These are phyloP conservation scores for Oryza longistaminata DNA, from an alignment of 176 grass and related monocot species.

Conservation along the genomic window DNA sequence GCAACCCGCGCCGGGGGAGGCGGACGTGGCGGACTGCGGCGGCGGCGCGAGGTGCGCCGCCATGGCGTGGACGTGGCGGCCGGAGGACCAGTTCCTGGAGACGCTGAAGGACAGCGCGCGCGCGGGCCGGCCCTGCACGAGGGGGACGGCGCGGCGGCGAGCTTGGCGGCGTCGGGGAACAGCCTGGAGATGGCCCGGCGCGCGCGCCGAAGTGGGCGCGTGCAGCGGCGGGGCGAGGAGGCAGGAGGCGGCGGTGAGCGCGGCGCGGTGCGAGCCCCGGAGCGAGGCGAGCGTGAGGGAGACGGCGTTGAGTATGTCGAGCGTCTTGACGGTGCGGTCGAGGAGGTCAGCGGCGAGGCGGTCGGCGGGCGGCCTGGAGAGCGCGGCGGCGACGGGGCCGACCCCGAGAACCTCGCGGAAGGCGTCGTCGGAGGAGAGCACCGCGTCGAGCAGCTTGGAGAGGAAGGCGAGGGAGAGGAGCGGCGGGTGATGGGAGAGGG, in stretches of 20 bases:
- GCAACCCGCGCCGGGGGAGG: conserved; percentile 23
- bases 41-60: conserved; percentile 65
- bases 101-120: conserved; percentile 63
- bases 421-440: conserved; percentile 56
- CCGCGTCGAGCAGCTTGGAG: conserved; percentile 74
- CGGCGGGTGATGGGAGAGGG: conserved; percentile 25
- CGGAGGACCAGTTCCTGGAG: conserved; percentile 78
- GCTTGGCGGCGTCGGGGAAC: not conserved
- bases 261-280: conserved; percentile 66
- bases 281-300: conserved; percentile 74
- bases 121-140: conserved; percentile 11
- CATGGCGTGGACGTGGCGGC: conserved; percentile 61
- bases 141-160: conserved; percentile 8
- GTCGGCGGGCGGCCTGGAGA: conserved; percentile 57
- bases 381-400: conserved; percentile 36
- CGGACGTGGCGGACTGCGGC: not conserved
- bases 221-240: conserved; percentile 42
- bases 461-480: conserved; percentile 71
- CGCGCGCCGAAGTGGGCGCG: conserved; percentile 61
- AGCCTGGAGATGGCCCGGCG: conserved; percentile 73
- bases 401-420: conserved; percentile 58
- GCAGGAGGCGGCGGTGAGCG: conserved; percentile 62
- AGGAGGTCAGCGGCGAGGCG: conserved; percentile 72
- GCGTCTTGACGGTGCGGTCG: conserved; percentile 73
- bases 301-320: conserved; percentile 79